Evolutionary conservation across 2,329 filamentous ascomycete genomes (phyloP), one percentile per base, ranked within the genome.

Genomic region (Cordyceps cicadae): DNA sequence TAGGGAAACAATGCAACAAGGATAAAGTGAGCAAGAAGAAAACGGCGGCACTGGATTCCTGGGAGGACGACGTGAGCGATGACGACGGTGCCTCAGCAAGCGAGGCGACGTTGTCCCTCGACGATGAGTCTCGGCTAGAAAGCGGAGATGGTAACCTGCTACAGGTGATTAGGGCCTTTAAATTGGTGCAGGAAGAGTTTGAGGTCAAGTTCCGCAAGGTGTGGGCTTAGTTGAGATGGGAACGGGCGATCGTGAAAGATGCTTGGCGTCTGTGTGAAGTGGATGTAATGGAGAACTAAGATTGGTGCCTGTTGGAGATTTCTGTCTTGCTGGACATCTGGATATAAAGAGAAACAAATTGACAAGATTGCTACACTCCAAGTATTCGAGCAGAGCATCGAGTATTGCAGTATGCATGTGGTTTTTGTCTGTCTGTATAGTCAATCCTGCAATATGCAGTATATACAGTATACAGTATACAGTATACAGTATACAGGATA

Each of bases 151-250:
- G 77, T 75, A 41, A 70, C 81, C 67, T 88, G 68, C 66, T 77
- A 64, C 79, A 81, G 64, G 84, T 89, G 26, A 73, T 86, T 15
- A 78, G 76, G 66, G 83, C 84, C 1, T 87, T 88, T 67, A 76
- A 74, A 63, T 71, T 77, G 66, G 68, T 89, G 64, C 80, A 81
- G 67, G 73, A 75, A 32, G 81, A 84, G 61, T 89, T 88, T 69
- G 81, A 87, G 64, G 76, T 77, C 50, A 89, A 87, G 74, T 88
- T 89, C 71, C 77, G 69, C 67, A 80, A 79, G 66, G 79, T 81
- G 67, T 86, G 83, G 81, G 81, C 84, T 69, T 87, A 71, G 70
- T 7, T 21, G 19, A 26, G 3, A 17, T 11, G 21, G 45, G 26
- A 26, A 15, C 3, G 5, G 7, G 7, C 3, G 12, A 19, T 8